A percentile compares a stretch with the other conserved stretches of the same genome.
Conservation (phyloP, 2,329 filamentous ascomycete genomes). For the Aphanoascus verrucosus region DNA sequence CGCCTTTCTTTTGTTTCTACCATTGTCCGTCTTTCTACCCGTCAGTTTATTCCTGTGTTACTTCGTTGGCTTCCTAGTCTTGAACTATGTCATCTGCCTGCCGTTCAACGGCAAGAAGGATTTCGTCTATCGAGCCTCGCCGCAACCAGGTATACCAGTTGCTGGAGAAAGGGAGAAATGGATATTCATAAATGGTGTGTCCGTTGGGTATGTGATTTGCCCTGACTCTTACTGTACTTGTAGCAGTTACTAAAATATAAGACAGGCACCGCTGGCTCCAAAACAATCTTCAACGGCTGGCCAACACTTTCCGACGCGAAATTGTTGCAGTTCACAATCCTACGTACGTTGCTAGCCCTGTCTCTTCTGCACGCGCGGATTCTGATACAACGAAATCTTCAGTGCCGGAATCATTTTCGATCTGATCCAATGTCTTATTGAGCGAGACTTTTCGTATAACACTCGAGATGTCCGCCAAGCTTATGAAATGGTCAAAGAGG, state of each 20-base stretch:
- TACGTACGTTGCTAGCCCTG: not conserved
- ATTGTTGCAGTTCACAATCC: constrained; percentile 7
- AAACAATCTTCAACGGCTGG: constrained; percentile 4
- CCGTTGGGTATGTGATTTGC: not conserved
- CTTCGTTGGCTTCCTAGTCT: not conserved
- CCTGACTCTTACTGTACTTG: no score
- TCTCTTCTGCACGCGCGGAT: not conserved
- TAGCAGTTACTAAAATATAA: not conserved
- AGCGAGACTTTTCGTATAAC: constrained; percentile 7
- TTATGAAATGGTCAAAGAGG: constrained; percentile 4
- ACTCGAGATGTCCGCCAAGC: constrained; percentile 4
- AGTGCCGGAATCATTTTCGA: constrained; percentile 7
- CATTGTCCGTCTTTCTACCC: not conserved
- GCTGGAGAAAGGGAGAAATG: not conserved
- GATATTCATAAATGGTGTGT: constrained; percentile 8
- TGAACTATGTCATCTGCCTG: not conserved
- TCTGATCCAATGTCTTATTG: constrained; percentile 6
- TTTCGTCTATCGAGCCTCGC: not conserved
- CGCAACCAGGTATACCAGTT: not conserved
- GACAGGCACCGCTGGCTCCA: constrained; percentile 5
- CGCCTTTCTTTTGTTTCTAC: not conserved
- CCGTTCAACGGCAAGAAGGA: constrained; percentile 1
- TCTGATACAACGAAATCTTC: not conserved
- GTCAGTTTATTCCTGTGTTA: not conserved
- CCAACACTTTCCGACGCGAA: constrained; percentile 7